Conservation (phyloP, 2,329 filamentous ascomycete species). For the Pseudocercospora cruenta region DNA sequence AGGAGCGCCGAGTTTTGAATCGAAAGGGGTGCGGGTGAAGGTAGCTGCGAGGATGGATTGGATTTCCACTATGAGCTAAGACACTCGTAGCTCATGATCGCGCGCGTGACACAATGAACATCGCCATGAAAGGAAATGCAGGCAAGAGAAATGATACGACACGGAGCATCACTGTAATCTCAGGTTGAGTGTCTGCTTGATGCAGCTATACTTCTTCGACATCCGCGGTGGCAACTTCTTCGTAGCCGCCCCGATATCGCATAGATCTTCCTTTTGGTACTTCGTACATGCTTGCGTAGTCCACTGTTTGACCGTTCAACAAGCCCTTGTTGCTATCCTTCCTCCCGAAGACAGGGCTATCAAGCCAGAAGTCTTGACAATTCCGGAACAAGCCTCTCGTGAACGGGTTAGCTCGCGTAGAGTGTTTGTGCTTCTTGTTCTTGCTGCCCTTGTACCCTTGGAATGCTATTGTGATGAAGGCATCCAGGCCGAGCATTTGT, state of each 20-base stretch:
- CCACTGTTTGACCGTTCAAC: conserved; percentile 76
- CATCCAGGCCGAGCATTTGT: conserved; percentile 84
- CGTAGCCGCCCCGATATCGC: conserved; percentile 57
- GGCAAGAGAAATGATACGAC: no score
- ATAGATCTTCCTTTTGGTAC: conserved; percentile 68
- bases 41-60: not conserved
- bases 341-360: conserved; percentile 79
- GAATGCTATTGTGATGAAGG: conserved; percentile 87
- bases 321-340: conserved; percentile 72
- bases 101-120: no score
- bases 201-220: conserved; percentile 43
- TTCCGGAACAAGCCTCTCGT: conserved; percentile 82
- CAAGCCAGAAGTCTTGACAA: conserved; percentile 96
- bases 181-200: not conserved
- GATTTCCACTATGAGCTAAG: no score
- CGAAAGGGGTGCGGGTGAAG: conserved; percentile 12
- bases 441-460: conserved; percentile 65
- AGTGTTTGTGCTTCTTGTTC: conserved; percentile 43
- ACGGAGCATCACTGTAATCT: not conserved
- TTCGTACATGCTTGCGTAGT: conserved; percentile 91
- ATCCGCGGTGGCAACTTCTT: conserved; percentile 65
- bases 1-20: conserved; percentile 11
- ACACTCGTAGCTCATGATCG: no score
- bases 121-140: no score
- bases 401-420: conserved; percentile 73